phyloP scores from a whole-genome alignment of 805 yeast genomes.

The Yamadazyma insecticola region DNA sequence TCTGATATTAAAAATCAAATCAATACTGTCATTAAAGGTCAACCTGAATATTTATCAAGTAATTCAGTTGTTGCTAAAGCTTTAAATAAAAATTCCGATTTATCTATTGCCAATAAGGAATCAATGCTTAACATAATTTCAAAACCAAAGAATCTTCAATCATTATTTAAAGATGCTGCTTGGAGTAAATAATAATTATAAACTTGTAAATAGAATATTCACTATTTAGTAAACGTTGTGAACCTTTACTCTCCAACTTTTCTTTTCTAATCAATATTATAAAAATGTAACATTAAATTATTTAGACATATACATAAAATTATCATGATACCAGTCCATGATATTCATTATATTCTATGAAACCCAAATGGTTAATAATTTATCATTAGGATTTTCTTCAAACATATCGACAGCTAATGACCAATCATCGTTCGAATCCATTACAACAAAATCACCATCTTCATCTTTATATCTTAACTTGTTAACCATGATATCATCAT shows the following conservation, averaged over 20 bases:
- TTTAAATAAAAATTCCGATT: slow-evolving; percentile 23
- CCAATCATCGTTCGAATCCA: slow-evolving; percentile 88
- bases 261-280: too few relatives aligned
- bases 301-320: too few relatives aligned
- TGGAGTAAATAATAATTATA: slow-evolving; percentile 12
- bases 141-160: slow-evolving; percentile 5
- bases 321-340: too few relatives aligned
- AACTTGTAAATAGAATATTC: slow-evolving; percentile 4
- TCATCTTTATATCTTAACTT: slow-evolving; percentile 85
- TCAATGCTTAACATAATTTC: slow-evolving; percentile 20
- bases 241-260: too few relatives aligned
- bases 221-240: too few relatives aligned
- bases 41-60: slow-evolving; percentile 11
- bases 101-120: slow-evolving; percentile 23
- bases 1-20: slow-evolving; percentile 20
- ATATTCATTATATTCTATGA: slow-evolving; percentile 18
- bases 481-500: slow-evolving; percentile 45
- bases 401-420: slow-evolving; percentile 67
- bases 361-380: slow-evolving; percentile 37
- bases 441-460: slow-evolving; percentile 88
- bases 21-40: slow-evolving; percentile 30
- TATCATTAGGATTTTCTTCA: slow-evolving; percentile 27
- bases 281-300: too few relatives aligned
- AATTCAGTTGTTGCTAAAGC: slow-evolving; percentile 4
- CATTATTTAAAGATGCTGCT: slow-evolving; percentile 12